Evolutionary conservation across 495 filamentous ascomycete species (phyloP), one percentile per base, ranked within the genome.

Genomic region (Letharia lupina): DNA sequence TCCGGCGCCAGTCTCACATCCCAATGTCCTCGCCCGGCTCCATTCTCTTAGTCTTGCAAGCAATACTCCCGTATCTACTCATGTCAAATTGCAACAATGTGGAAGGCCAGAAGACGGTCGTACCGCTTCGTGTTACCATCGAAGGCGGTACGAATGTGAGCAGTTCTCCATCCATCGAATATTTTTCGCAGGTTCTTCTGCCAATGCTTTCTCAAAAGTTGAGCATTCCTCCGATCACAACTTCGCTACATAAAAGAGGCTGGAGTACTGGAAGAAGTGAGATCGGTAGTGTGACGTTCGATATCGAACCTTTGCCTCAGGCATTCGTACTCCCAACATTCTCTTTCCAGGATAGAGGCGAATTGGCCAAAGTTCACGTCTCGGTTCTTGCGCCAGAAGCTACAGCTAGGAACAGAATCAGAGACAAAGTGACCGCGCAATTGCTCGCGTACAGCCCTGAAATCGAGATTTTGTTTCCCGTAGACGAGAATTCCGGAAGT

Each of bases 61-160:
- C 91, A 3, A 75, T 96, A 6, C 83, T 95, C 50, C 91, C 91
- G 0, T 93, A 87, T 73, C 73, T 94, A 4, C 73, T 95, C 3
- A 68, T 70, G 37, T 57, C 57, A 58, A 42, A 16, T 54, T 64
- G 59, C 28, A 60, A 44, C 31, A 20, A 61, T 13, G 28, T 20
- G 28, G 33, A 61, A 20, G 64, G 37, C 10, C 41, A 41, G 28
- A 28, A 61, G 16, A 35, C 40, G 13, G 10, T 40, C 54, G 50
- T 68, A 44, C 75, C 74, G 35, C 54, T 74, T 18, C 68, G 77
- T 23, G 71, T 93, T 5, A 83, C 79, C 20, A 86, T 96, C 23
- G 81, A 80, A 4, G 91, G 91, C 23, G 91, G 91, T 20, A 94
- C 91, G 3, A 93, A 95, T 71, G 83, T 87, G 4, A 83, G 84